Base-by-base conservation (phyloP, 176 grass and related monocot genomes). In the Neostapfia colusana region DNA sequence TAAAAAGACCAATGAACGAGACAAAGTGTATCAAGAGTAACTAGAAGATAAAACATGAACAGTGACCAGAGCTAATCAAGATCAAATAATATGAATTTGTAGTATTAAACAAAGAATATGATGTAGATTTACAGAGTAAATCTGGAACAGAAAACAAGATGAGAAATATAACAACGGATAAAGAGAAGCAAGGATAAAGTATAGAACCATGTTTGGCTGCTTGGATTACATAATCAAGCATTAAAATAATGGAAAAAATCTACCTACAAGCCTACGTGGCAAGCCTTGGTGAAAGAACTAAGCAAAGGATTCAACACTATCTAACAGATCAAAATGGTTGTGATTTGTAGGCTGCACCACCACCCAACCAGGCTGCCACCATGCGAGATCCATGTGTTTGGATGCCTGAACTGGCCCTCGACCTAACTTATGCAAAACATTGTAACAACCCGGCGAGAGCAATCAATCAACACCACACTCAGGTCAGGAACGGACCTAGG, bases 141-240 rank as follows among this genome's bases (percentile, higher is more conserved):
- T 69, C 10, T 57, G 8, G 2, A 37, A 17, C 10, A 71, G 15
- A 53, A 77, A 84, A 56, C 42, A 77, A 18, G n/a, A 24, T 11
- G 15, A 61, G 18, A 14, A 36, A 46, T 42, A 59, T 17, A 61
- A 27, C 18, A 16, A 45, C 23, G 11, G 15, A 63, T 34, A 8
- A 63, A 81, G 23, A 5, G 56, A 86, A 80, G 51, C 60, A 28
- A 69, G 41, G 28, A 80, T 11, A 15, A 81, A 75, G 0, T 13
- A 64, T 38, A 38, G 11, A 79, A 72, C n/a, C 58, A 78, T 87
- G 79, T 87, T 73, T 11, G 17, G 28, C 20, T 63, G 37, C 56
- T 81, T 15, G 17, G 69, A 76, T 48, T 77, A 76, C 14, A 37
- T 51, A 74, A 62, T 18, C 2, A 55, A 50, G 42, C 24, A 76